Evolutionary conservation across 257 asterid species (phyloP), one percentile per base, ranked within the genome.

Genomic region (Primulina eburnea): DNA sequence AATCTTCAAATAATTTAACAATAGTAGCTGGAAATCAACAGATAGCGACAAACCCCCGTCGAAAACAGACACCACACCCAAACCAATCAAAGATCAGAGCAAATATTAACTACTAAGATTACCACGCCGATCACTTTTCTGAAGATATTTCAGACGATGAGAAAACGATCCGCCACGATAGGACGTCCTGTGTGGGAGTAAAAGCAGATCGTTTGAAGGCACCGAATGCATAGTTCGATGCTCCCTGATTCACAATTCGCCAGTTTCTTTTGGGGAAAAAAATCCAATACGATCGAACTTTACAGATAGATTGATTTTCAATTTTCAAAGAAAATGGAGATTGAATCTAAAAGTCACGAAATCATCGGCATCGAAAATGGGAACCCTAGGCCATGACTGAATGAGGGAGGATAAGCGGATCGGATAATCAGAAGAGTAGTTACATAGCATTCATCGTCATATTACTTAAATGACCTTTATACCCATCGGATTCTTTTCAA

Each of bases 221-320:
- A 88, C 88, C 91, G 97, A 88, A 87, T 88, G 88, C 98, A 93
- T 93, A 69, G 84, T 84, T 77, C 92, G 97, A 90, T 93, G 97
- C 97, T 82, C 95, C 84, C 78, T 80, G 68, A 81, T 78, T 79
- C 73, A 72, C 59, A 60, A 67, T 59, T 80, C 73, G 52, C 81
- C 79, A 76, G 73, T 71, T 28, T 66, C 18, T 28, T 63, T 59
- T 61, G 74, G 67, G 55, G 20, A 28, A 28, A 28, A 16, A 57
- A 21, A 7, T 20, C 66, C 66, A 7, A 21, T 16, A 62, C 37
- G 67, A 20, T 47, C 37, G 47, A 75, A 26, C 8, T 9, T 52
- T 11, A 64, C 58, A 20, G 40, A 74, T 38, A 9, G 38, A 12
- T 58, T 55, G 35, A 58, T 43, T 61, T 60, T 5, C 57, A 14